A percentile compares a stretch with the other conserved stretches of the same genome.
Conservation (phyloP, 2,329 filamentous ascomycete genomes). For the Fonsecaea pedrosoi region DNA sequence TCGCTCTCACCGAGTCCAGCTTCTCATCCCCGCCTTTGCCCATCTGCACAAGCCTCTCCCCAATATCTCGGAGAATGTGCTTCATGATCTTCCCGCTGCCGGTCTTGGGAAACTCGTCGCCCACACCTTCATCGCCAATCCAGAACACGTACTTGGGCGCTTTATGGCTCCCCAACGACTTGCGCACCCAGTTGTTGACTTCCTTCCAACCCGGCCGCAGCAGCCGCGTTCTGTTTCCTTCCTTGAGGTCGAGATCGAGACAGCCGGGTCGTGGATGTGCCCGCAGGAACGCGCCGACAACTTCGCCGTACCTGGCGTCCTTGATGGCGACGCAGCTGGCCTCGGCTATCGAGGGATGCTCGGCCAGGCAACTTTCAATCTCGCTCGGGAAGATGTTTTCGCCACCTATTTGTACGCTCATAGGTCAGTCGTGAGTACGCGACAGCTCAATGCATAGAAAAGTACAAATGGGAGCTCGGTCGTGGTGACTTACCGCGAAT, state of each 20-base stretch:
- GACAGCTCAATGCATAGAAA: neutral
- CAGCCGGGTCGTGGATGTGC: slow-evolving; percentile 66
- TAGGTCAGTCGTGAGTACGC: neutral
- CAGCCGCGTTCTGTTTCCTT: slow-evolving; percentile 8
- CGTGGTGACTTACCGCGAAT: slow-evolving; percentile 62
- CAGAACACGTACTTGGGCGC: slow-evolving; percentile 76
- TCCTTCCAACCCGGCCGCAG: slow-evolving; percentile 59
- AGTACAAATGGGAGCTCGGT: neutral
- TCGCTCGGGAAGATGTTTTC: slow-evolving; percentile 96
- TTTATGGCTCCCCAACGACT: slow-evolving; percentile 69
- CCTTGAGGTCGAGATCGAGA: slow-evolving; percentile 14
- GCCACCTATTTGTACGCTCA: slow-evolving; percentile 62
- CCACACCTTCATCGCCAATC: slow-evolving; percentile 68
- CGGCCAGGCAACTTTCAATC: slow-evolving; percentile 83
- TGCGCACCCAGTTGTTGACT: slow-evolving; percentile 67
- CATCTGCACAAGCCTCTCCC: slow-evolving; percentile 19
- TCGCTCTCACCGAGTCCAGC: slow-evolving; percentile 15
- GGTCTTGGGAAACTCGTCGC: slow-evolving; percentile 66
- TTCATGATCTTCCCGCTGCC: slow-evolving; percentile 66
- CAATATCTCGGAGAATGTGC: slow-evolving; percentile 27
- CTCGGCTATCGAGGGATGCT: slow-evolving; percentile 65
- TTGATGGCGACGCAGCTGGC: slow-evolving; percentile 74
- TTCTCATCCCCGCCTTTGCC: slow-evolving; percentile 1
- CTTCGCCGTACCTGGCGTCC: slow-evolving; percentile 73
- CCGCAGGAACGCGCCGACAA: slow-evolving; percentile 68